These are phyloP conservation scores for Lentinula aciculospora DNA, from an alignment of 768 basidiomycete species.

Conservation along the genomic window DNA sequence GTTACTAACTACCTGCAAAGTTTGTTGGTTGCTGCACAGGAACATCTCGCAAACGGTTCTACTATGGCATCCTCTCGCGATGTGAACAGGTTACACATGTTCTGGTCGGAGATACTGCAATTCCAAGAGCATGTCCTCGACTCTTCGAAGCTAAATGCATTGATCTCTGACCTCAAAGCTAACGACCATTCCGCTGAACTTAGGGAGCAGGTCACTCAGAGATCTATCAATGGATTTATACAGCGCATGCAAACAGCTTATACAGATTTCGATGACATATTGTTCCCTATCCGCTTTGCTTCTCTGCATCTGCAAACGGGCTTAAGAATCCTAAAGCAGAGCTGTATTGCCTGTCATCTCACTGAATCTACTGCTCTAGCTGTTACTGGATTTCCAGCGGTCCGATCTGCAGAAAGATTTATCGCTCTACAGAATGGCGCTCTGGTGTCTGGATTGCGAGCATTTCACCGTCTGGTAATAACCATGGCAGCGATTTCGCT, in stretches of 20 bases:
- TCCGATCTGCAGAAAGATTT: constrained; percentile 33
- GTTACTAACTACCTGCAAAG: constrained; percentile 39
- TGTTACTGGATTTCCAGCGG: constrained; percentile 51
- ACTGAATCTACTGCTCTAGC: constrained; percentile 19
- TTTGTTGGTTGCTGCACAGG: constrained; percentile 23
- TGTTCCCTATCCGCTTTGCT: constrained; percentile 57
- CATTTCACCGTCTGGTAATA: constrained; percentile 41
- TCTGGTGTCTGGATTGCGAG: constrained; percentile 11
- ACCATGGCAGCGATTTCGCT: constrained; percentile 40
- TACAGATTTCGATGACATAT: constrained; percentile 66
- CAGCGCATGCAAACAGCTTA: constrained; percentile 69
- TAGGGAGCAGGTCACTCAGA: constrained; percentile 71
- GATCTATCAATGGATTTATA: constrained; percentile 71
- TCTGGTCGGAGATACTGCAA: constrained; percentile 73
- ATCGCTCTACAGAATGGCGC: constrained; percentile 11
- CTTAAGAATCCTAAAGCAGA: constrained; percentile 44
- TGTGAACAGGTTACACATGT: constrained; percentile 47
- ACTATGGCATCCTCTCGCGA: constrained; percentile 30
- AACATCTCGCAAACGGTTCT: constrained; percentile 21
- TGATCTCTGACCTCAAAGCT: constrained; percentile 33
- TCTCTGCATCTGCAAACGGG: constrained; percentile 68
- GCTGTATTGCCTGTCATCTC: constrained; percentile 17
- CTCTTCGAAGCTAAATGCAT: constrained; percentile 39
- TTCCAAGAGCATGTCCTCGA: constrained; percentile 60
- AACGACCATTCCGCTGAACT: constrained; percentile 31